Conservation (phyloP, 2,329 filamentous ascomycete genomes). For the Neoscytalidium dimidiatum region DNA sequence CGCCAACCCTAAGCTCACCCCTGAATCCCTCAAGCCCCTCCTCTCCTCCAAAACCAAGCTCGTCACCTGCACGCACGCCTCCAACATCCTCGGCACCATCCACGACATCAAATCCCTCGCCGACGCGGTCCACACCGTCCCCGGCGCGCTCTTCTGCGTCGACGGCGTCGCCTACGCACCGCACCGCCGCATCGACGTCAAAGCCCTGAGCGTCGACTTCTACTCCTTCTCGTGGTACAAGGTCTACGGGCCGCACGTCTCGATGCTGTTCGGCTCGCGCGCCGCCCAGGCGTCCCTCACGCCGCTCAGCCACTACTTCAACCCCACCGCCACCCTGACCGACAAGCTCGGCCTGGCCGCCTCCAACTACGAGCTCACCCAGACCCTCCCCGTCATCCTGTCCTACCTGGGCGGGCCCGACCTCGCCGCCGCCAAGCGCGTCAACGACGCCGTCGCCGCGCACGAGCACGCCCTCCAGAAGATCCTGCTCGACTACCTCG, state of each 20-base stretch:
- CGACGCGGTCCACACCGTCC: conserved; percentile 52
- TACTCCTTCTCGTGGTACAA: conserved; percentile 85
- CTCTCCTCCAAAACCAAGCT: conserved; percentile 67
- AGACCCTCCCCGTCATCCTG: conserved; percentile 62
- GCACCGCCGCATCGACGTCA: conserved; percentile 69
- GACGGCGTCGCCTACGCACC: conserved; percentile 79
- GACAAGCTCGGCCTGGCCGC: conserved; percentile 70
- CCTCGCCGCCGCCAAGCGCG: conserved; percentile 28
- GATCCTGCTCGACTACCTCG: conserved; percentile 62
- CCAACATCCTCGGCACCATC: conserved; percentile 73
- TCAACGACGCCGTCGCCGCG: conserved; percentile 55
- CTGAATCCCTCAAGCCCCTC: conserved; percentile 58
- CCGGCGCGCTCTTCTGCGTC: conserved; percentile 65
- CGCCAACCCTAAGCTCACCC: conserved; percentile 59
- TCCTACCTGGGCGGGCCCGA: conserved; percentile 57
- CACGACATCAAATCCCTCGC: conserved; percentile 62
- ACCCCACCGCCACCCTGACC: conserved; percentile 59
- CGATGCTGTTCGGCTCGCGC: conserved; percentile 67
- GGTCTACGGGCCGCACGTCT: conserved; percentile 72
- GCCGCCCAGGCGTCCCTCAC: conserved; percentile 57
- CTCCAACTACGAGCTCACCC: conserved; percentile 69
- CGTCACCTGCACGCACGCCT: conserved; percentile 72
- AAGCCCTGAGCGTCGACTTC: conserved; percentile 69
- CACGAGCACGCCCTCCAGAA: conserved; percentile 65
- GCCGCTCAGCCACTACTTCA: conserved; percentile 70